These are phyloP conservation scores for Cyathus striatus DNA, from an alignment of 768 basidiomycete species.

Conservation along the genomic window DNA sequence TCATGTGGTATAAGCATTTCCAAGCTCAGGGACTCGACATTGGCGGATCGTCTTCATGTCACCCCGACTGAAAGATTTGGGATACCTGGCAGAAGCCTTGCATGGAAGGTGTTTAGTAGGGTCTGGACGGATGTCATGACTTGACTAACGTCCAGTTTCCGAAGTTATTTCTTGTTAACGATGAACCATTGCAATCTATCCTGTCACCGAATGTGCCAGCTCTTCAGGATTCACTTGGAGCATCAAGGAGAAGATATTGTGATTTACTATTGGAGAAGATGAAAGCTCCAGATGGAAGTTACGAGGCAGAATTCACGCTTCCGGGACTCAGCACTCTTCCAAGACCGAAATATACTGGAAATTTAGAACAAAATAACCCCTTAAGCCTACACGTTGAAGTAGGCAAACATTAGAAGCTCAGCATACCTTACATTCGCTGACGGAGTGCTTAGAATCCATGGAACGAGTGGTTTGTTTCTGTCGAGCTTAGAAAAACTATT, in stretches of 20 bases:
- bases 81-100: conserved; percentile 71
- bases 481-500: conserved; percentile 87
- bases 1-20: conserved; percentile 48
- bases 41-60: conserved; percentile 55
- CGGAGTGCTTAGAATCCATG: conserved; percentile 79
- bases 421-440: conserved; percentile 3
- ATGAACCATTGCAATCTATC: conserved; percentile 58
- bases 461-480: conserved; percentile 88
- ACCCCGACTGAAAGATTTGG: conserved; percentile 34
- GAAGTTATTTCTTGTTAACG: conserved; percentile 65
- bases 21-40: conserved; percentile 62
- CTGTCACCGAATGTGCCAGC: conserved; percentile 29
- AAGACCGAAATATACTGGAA: conserved; percentile 24
- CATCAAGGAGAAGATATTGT: conserved; percentile 52
- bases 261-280: conserved; percentile 61
- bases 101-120: conserved; percentile 67
- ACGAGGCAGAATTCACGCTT: conserved; percentile 59
- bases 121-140: conserved; percentile 6
- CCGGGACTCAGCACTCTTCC: conserved; percentile 42
- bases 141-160: conserved; percentile 13
- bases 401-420: conserved; percentile 5
- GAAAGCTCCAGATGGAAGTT: conserved; percentile 83
- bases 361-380: conserved; percentile 75
- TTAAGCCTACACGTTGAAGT: conserved; percentile 77
- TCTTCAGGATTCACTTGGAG: conserved; percentile 38